Evolutionary conservation across 2,329 filamentous ascomycete species (phyloP), one percentile per base, ranked within the genome.

Genomic region (Exophiala phaeomuriformis): DNA sequence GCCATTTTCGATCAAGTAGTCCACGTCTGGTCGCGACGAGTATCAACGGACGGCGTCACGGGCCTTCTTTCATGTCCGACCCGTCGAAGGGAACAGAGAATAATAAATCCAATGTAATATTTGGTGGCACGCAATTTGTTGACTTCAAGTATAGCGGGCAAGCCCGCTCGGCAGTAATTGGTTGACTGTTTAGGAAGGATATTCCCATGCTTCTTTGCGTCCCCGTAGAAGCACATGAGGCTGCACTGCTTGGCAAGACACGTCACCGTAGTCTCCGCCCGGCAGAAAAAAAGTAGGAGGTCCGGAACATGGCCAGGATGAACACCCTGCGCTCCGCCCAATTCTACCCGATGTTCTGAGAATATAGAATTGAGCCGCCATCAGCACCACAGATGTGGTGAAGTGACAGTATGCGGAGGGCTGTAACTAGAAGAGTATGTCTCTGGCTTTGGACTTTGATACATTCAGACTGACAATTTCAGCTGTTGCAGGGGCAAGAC

Each of bases 401-500:
- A 27, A 5, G 40, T 9, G 30, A 29, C 57, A 59, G 45, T 27
- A 59, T 59, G 57, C 57, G 57, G 19, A 51, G 54, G 47, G 47
- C 54, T n/a, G 51, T 59, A 30, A 42, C 47, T 35, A 47, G 45
- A 35, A 59, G 46, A 45, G 57, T 60, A 53, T 30, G 45, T 32
- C n/a, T 3, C 27, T 19, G 7, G 33, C 4, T 27, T 32, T 41
- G 30, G 10, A 8, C 39, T 41, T 27, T 5, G 5, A 7, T 28
- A 27, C 39, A 41, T 4, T 3, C 4, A 36, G 28, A 42, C 39
- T 57, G 30, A 53, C 36, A n/a, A n/a, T 5, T 29, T 29, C 56
- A 71, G 70, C 60, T 72, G 48, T 66, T 68, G 51, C 69, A 68
- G 57, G 65, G 66, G 61, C 66, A 68, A 55, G 65, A 66, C 57